A percentile compares a stretch with the other conserved stretches of the same genome.
Conservation (phyloP, 192 early-diverging fungal species). For the Haplosporangium gracile region DNA sequence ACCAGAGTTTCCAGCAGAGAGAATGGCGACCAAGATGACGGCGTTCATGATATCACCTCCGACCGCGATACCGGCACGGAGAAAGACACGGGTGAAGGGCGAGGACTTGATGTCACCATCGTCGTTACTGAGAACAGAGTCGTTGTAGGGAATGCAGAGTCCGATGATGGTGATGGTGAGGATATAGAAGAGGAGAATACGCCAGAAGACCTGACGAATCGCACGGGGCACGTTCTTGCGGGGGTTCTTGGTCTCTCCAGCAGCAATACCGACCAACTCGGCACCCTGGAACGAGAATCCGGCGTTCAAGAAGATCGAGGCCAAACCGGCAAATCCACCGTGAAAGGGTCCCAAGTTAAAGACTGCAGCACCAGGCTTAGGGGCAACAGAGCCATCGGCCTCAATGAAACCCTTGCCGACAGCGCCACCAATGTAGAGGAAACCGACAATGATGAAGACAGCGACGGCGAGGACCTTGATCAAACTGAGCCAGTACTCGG, state of each 20-base stretch:
- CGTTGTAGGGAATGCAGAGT: constrained; percentile 74
- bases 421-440: constrained; percentile 73
- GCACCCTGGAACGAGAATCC: constrained; percentile 88
- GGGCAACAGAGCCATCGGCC: constrained; percentile 60
- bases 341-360: constrained; percentile 70
- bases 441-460: constrained; percentile 82
- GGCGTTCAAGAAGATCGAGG: constrained; percentile 76
- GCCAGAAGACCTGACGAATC: constrained; percentile 82
- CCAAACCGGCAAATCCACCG: constrained; percentile 69
- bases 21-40: constrained; percentile 70
- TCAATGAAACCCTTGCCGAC: constrained; percentile 61
- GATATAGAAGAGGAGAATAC: constrained; percentile 88
- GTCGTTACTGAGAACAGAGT: constrained; percentile 66
- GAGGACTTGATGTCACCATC: constrained; percentile 64
- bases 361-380: constrained; percentile 54
- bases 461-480: constrained; percentile 84
- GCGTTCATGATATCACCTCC: constrained; percentile 78
- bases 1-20: constrained; percentile 72
- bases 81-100: constrained; percentile 74
- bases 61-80: constrained; percentile 67
- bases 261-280: constrained; percentile 88
- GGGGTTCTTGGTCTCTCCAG: constrained; percentile 88
- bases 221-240: constrained; percentile 74
- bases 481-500: constrained; percentile 81
- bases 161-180: constrained; percentile 85